Conservation (phyloP, 73 alveolate species). For the Diophrys appendiculata region DNA sequence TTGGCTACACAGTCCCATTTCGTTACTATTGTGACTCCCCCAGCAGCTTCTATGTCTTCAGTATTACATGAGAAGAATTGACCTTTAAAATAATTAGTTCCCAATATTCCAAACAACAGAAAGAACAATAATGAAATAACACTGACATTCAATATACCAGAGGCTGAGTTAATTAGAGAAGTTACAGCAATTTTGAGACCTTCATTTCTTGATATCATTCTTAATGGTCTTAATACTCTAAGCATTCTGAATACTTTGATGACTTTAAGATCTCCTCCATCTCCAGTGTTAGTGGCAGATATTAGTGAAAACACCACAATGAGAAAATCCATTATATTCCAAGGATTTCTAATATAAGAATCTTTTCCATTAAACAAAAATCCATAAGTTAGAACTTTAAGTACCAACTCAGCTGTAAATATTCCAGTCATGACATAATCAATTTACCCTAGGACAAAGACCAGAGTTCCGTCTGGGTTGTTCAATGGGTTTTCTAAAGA, state of each 20-base stretch:
- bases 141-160: conserved; percentile 27
- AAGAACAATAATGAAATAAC: conserved; percentile 33
- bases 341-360: conserved; percentile 84
- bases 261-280: conserved; percentile 42
- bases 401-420: conserved; percentile 4
- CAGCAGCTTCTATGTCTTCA: conserved; percentile 33
- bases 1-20: conserved; percentile 47
- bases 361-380: conserved; percentile 78
- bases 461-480: conserved; percentile 55
- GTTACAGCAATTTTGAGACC: conserved; percentile 66
- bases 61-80: conserved; percentile 53
- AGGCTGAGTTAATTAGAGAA: conserved; percentile 34
- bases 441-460: conserved; percentile 16
- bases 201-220: conserved; percentile 69
- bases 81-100: conserved; percentile 72
- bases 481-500: conserved; percentile 62
- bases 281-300: conserved; percentile 16
- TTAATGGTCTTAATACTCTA: conserved; percentile 71
- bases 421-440: conserved; percentile 10
- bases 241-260: conserved; percentile 69
- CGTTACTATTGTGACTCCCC: neutral
- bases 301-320: conserved; percentile 85
- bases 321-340: conserved; percentile 94
- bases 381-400: conserved; percentile 57
- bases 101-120: conserved; percentile 61